A percentile compares a stretch with the other conserved stretches of the same genome.
Evolutionary conservation across 257 asterid species (phyloP).

Genomic region (Solanum peruvianum): DNA sequence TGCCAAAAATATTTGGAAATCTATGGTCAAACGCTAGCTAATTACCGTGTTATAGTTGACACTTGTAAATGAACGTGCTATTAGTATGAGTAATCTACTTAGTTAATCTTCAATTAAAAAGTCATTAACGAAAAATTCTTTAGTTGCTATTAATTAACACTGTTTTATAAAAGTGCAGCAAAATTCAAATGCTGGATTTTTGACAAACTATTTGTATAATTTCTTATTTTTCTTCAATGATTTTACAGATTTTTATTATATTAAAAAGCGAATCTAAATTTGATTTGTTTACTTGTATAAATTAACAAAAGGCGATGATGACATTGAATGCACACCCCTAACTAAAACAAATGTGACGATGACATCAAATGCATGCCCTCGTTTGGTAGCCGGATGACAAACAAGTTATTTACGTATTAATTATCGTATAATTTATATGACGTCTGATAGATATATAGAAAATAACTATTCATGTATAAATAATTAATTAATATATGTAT

Average conservation of each 20-base stretch:
- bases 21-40: too few species aligned
- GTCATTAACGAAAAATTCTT: too few species aligned
- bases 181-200: not conserved
- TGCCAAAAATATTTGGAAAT: too few species aligned
- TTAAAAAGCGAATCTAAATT: too few species aligned
- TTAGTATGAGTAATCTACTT: not conserved
- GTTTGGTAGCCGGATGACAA: not conserved
- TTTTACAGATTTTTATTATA: too few species aligned
- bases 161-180: not conserved
- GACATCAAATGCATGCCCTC: not conserved
- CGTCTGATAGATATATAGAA: too few species aligned
- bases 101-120: not conserved
- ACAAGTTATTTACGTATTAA: too few species aligned
- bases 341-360: too few species aligned
- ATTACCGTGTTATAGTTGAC: not conserved
- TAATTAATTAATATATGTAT: too few species aligned
- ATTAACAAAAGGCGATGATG: accelerated
- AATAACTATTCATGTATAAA: too few species aligned
- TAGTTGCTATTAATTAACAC: not conserved
- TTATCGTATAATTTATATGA: too few species aligned
- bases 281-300: not conserved
- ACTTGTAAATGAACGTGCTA: not conserved
- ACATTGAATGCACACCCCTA: not conserved
- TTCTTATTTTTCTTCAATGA: not conserved
- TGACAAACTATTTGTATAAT: not conserved